Evolutionary conservation across 352 stramenopile genomes (phyloP).

Genomic region (Pythium aristosporum): DNA sequence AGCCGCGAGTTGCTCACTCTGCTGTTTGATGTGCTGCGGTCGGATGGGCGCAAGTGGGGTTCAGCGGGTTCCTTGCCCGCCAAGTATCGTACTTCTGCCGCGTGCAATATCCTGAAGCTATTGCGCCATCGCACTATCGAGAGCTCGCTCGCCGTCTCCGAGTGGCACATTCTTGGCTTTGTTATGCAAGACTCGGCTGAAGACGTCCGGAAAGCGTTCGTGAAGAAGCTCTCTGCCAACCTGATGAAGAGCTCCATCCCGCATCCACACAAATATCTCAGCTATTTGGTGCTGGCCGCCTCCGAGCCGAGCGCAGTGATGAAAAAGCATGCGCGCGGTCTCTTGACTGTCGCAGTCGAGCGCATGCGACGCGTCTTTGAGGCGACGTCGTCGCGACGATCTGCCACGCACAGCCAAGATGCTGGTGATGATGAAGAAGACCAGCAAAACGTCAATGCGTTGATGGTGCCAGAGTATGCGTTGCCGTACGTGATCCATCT

Average conservation of each 20-base stretch:
- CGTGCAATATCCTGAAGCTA: slow-evolving; percentile 62
- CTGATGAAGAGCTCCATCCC: slow-evolving; percentile 62
- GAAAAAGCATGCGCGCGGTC: slow-evolving; percentile 52
- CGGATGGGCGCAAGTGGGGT: slow-evolving; percentile 49
- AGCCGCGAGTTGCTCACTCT: slow-evolving; percentile 43
- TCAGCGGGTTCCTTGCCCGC: slow-evolving; percentile 36
- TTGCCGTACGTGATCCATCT: slow-evolving; percentile 84
- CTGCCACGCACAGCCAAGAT: slow-evolving; percentile 12
- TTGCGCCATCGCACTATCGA: slow-evolving; percentile 60
- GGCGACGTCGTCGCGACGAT: slow-evolving; percentile 31
- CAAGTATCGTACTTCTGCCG: slow-evolving; percentile 50
- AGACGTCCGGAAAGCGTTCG: slow-evolving; percentile 64
- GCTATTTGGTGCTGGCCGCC: slow-evolving; percentile 66
- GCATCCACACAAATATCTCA: slow-evolving; percentile 81
- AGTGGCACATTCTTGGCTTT: slow-evolving; percentile 83
- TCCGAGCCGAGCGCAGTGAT: slow-evolving; percentile 46
- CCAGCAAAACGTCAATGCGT: slow-evolving; percentile 32
- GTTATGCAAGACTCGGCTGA: slow-evolving; percentile 73
- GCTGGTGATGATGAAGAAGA: slow-evolving; percentile 27
- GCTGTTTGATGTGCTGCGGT: slow-evolving; percentile 63
- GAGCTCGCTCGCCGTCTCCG: slow-evolving; percentile 39
- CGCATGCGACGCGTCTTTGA: slow-evolving; percentile 81
- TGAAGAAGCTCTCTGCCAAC: slow-evolving; percentile 74
- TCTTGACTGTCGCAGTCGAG: slow-evolving; percentile 60
- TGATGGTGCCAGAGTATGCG: slow-evolving; percentile 84